Percentiles rank a stretch among this genome's conserved stretches.
phyloP scores from a whole-genome alignment of 1,284 basidiomycete genomes.

The Cystobasidium slooffiae region DNA sequence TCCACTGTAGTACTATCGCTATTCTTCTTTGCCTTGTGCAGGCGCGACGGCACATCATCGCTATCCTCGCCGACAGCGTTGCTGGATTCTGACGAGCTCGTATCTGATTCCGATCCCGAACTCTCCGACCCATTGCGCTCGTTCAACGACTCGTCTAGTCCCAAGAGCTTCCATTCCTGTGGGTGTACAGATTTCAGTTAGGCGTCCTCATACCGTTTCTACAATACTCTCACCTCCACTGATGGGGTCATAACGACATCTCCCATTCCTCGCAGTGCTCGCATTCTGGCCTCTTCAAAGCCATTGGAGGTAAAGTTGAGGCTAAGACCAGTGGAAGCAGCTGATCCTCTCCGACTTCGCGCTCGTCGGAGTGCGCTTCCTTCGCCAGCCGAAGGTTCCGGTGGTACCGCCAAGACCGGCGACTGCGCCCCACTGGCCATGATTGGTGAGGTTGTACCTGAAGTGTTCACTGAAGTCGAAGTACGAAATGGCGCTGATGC shows the following conservation, averaged over 20 bases:
- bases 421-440: slow-evolving; percentile 16
- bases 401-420: slow-evolving; percentile 29
- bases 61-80: slow-evolving; percentile 1
- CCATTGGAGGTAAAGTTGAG: slow-evolving; percentile 39
- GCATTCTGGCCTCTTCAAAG: slow-evolving; percentile 49
- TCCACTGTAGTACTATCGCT: neutral
- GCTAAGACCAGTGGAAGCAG: slow-evolving; percentile 12
- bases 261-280: slow-evolving; percentile 33
- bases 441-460: slow-evolving; percentile 19
- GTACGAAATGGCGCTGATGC: slow-evolving; percentile 50
- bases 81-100: slow-evolving; percentile 14
- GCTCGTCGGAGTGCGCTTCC: slow-evolving; percentile 14
- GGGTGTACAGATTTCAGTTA: neutral
- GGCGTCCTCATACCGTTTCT: neutral
- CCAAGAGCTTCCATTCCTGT: slow-evolving; percentile 49
- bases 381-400: slow-evolving; percentile 30
- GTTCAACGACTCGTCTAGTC: slow-evolving; percentile 44
- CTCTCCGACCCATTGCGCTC: slow-evolving; percentile 38
- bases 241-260: slow-evolving; percentile 43
- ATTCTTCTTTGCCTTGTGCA: slow-evolving; percentile 8
- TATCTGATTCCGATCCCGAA: slow-evolving; percentile 21
- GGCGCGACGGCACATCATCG: slow-evolving; percentile 1
- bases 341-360: slow-evolving; percentile 31
- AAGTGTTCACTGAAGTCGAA: slow-evolving; percentile 24
- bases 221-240: slow-evolving; percentile 21